phyloP scores from a whole-genome alignment of 768 basidiomycete species.

The Rhizopogon sp. region DNA sequence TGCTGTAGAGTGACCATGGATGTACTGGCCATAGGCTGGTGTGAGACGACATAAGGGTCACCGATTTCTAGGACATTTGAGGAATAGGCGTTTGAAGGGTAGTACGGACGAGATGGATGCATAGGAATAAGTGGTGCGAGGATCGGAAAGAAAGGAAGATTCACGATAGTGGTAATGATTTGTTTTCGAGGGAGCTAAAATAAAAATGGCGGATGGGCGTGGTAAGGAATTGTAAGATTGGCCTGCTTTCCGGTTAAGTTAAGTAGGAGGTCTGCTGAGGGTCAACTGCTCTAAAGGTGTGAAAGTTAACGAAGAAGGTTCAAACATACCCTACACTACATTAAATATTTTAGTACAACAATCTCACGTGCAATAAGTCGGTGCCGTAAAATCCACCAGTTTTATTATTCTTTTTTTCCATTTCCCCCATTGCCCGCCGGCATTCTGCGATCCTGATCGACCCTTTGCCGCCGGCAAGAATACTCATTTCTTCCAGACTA shows the following conservation, averaged over 20 bases:
- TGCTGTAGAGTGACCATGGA: slow-evolving; percentile 12
- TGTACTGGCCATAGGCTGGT: background rate
- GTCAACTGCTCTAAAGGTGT: background rate
- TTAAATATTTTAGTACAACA: slow-evolving; percentile 1
- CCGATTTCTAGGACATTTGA: slow-evolving; percentile 25
- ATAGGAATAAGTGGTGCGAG: slow-evolving; percentile 5
- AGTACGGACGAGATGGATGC: slow-evolving; percentile 13
- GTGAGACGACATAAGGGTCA: slow-evolving; percentile 8
- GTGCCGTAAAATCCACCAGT: background rate
- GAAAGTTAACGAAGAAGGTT: background rate
- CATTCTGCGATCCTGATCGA: slow-evolving; percentile 1
- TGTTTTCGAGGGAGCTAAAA: slow-evolving; percentile 12
- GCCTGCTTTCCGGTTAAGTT: background rate
- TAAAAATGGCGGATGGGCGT: background rate
- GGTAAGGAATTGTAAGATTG: background rate
- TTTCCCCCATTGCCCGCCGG: background rate
- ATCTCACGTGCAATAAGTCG: background rate
- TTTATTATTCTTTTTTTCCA: background rate
- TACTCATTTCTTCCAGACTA: background rate
- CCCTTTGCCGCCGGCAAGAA: background rate
- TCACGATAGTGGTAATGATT: slow-evolving; percentile 2
- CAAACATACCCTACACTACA: background rate
- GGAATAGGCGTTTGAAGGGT: slow-evolving; percentile 7
- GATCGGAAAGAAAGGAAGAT: slow-evolving; percentile 3
- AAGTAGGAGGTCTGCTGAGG: background rate